Conservation (phyloP, 1,284 basidiomycete species). For the Melampsora occidentalis region DNA sequence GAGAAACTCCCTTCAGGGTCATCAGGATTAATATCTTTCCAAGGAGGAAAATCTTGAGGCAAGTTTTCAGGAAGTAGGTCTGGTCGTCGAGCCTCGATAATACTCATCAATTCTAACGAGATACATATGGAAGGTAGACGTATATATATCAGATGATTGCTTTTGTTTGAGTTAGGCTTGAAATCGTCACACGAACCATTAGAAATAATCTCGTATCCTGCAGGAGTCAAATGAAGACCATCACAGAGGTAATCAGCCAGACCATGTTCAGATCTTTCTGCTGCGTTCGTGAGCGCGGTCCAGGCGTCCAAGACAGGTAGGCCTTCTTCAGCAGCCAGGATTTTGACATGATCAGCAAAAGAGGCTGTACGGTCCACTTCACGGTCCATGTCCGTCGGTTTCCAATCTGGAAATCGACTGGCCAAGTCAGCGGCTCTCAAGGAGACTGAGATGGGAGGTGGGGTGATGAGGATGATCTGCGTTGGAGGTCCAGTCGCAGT, state of each 20-base stretch:
- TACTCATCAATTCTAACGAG: slow-evolving; percentile 19
- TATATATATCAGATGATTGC: not conserved
- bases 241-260: slow-evolving; percentile 24
- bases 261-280: slow-evolving; percentile 14
- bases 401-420: slow-evolving; percentile 39
- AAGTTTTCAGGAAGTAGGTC: slow-evolving; percentile 31
- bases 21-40: slow-evolving; percentile 36
- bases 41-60: slow-evolving; percentile 35
- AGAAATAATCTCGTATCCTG: slow-evolving; percentile 32
- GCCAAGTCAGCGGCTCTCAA: slow-evolving; percentile 27
- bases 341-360: slow-evolving; percentile 34
- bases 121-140: not conserved
- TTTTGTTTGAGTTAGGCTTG: not conserved
- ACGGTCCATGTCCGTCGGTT: slow-evolving; percentile 37
- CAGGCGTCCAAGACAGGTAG: slow-evolving; percentile 40
- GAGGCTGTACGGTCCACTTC: slow-evolving; percentile 19
- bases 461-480: slow-evolving; percentile 38
- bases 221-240: slow-evolving; percentile 43
- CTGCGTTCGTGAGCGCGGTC: slow-evolving; percentile 40
- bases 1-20: slow-evolving; percentile 36
- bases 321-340: slow-evolving; percentile 27
- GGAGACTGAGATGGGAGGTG: slow-evolving; percentile 34
- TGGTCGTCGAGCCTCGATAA: slow-evolving; percentile 20
- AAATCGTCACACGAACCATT: slow-evolving; percentile 15
- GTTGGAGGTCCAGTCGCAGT: not conserved